phyloP scores from a whole-genome alignment of 1,139 yeast species.

The Kodamaea arcana region DNA sequence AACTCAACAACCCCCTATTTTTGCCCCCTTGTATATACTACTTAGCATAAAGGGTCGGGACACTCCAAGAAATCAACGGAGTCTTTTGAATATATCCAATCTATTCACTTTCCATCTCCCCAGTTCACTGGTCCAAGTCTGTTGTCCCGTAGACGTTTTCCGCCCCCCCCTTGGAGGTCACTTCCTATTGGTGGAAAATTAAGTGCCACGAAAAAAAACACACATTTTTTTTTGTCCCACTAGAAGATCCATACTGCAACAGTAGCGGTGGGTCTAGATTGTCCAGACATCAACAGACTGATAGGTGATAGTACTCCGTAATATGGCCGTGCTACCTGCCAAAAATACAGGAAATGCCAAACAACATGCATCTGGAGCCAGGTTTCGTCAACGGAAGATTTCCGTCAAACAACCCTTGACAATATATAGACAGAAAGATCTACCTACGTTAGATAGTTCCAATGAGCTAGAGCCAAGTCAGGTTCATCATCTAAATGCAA shows the following conservation, averaged over 20 bases:
- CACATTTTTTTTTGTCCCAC: conserved; percentile 1
- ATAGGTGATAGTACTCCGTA: too few species aligned
- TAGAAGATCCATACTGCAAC: conserved; percentile 1
- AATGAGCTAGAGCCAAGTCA: conserved; percentile 46
- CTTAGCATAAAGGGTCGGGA: background rate
- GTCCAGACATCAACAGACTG: too few species aligned
- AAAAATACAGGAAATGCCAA: conserved; percentile 28
- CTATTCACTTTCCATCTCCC: background rate
- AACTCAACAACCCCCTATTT: conserved; percentile 6
- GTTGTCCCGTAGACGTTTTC: background rate
- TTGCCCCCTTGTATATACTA: conserved; percentile 1
- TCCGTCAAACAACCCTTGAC: conserved; percentile 87
- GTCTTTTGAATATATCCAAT: background rate
- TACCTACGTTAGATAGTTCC: conserved; percentile 64
- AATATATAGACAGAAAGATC: conserved; percentile 70
- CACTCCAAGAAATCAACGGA: conserved; percentile 2
- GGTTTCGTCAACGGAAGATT: conserved; percentile 88
- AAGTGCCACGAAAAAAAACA: background rate
- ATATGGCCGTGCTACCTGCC: conserved; percentile 17
- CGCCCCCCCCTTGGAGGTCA: background rate
- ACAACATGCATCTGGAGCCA: conserved; percentile 49
- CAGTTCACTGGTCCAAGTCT: background rate
- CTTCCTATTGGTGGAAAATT: background rate
- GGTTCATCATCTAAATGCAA: conserved; percentile 36
- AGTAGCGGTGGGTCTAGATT: too few species aligned